A percentile compares a stretch with the other conserved stretches of the same genome.
These are phyloP conservation scores for Daldinia loculata DNA, from an alignment of 495 filamentous ascomycete genomes.

Conservation along the genomic window DNA sequence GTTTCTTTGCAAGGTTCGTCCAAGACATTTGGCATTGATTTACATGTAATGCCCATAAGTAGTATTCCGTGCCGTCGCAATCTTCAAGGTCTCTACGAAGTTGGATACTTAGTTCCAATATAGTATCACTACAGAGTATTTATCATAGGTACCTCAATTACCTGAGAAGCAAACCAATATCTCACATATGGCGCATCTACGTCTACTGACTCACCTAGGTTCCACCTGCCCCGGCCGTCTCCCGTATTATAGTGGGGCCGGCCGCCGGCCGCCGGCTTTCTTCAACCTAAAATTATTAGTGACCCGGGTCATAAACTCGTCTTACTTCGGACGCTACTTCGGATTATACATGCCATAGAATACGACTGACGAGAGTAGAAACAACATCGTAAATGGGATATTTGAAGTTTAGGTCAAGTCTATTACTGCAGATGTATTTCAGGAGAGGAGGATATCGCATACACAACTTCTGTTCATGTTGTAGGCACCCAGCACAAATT, in stretches of 20 bases:
- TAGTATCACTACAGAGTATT: too few relatives aligned
- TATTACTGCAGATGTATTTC: too few relatives aligned
- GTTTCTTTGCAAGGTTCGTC: too few relatives aligned
- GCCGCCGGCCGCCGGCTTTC: not conserved
- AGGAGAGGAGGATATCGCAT: too few relatives aligned
- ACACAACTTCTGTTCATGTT: too few relatives aligned
- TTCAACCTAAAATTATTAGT: not conserved
- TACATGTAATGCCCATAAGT: not conserved
- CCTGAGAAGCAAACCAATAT: not conserved
- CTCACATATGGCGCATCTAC: too few relatives aligned
- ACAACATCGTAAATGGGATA: too few relatives aligned
- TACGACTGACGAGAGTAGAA: too few relatives aligned
- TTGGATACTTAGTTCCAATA: not conserved
- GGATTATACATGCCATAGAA: too few relatives aligned
- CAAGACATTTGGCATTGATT: too few relatives aligned
- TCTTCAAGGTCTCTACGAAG: not conserved
- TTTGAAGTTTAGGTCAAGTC: too few relatives aligned
- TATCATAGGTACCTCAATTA: not conserved
- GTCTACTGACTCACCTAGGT: not conserved
- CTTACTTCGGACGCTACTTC: not conserved
- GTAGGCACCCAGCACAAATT: too few relatives aligned
- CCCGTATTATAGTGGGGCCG: not conserved
- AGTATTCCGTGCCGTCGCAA: not conserved
- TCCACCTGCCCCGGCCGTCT: not conserved
- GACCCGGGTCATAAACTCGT: not conserved